phyloP scores from a whole-genome alignment of 2,329 filamentous ascomycete species.

The Clonostachys sp. region DNA sequence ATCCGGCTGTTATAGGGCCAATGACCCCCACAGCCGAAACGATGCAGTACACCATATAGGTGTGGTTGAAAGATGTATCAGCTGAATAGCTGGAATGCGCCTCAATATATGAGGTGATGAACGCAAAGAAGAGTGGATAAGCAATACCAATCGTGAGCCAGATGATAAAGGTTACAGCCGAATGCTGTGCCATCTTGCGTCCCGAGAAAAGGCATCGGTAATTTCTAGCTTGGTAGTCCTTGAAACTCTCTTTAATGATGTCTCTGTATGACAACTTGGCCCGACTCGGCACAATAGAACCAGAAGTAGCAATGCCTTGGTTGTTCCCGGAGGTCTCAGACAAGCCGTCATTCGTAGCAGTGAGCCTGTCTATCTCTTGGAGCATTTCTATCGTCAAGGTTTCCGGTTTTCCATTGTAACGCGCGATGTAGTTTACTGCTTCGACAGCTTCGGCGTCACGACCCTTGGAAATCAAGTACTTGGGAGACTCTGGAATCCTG shows the following conservation, averaged over 20 bases:
- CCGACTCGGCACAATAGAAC: neutral
- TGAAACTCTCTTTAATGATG: conserved; percentile 16
- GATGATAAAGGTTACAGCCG: conserved; percentile 29
- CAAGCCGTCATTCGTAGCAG: neutral
- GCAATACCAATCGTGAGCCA: conserved; percentile 41
- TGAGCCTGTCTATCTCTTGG: conserved; percentile 10
- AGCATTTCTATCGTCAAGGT: conserved; percentile 25
- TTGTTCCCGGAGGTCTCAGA: neutral
- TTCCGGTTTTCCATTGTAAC: conserved; percentile 21
- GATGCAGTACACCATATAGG: conserved; percentile 26
- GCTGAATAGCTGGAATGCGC: conserved; percentile 22
- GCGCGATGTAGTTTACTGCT: conserved; percentile 36
- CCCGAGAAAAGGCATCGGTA: conserved; percentile 24
- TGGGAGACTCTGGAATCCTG: conserved; percentile 34
- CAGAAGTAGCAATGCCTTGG: no score
- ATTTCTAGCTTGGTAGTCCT: conserved; percentile 14
- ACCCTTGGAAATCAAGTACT: conserved; percentile 34
- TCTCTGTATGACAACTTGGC: conserved; percentile 5
- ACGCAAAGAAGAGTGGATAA: conserved; percentile 40
- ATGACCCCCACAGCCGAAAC: conserved; percentile 29
- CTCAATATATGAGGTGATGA: conserved; percentile 37
- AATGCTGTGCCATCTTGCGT: conserved; percentile 22
- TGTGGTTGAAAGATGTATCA: conserved; percentile 16
- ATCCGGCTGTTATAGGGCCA: conserved; percentile 33
- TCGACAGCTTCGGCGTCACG: conserved; percentile 38